Evolutionary conservation across 768 basidiomycete genomes (phyloP), one percentile per base, ranked within the genome.

Genomic region (Rhodotorula taiwanensis): DNA sequence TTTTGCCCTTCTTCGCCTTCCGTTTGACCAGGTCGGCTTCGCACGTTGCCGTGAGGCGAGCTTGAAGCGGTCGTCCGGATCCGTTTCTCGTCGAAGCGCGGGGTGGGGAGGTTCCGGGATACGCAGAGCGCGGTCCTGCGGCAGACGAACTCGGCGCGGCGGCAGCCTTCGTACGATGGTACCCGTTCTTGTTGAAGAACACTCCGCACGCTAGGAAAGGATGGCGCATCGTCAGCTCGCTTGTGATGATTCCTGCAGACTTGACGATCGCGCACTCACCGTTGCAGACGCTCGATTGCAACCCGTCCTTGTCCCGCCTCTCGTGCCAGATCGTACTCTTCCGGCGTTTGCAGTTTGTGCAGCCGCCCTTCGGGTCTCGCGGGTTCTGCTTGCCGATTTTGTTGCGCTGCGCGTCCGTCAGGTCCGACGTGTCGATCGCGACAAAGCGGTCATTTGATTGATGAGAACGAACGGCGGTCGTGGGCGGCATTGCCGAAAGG

Each of bases 121-220:
- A 23, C 13, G 48, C 30, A 52, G 27, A 13, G 30, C 33, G n/a
- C 10, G 44, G 28, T 13, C 6, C 8, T 28, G 49, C 14, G 41
- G 10, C 36, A 9, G 34, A 23, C 8, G 23, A 2, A 4, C 33
- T 21, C 28, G 52, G 27, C 11, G 33, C 23, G 39, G 39, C 56
- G 18, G 39, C 58, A 8, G 36, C 14, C 30, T 66, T 70, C 36
- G 52, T 27, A 23, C 69, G 69, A 45, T 70, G 69, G 64, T 58
- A 58, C 23, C 69, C 69, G 43, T 70, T 56, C 58, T 66, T 66
- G 52, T 70, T 70, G 64, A 43, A 70, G 61, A 63, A 70, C 16
- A 27, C 57, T n/a, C 69, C 69, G 52, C 69, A 70, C 18, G 69
- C 67, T 69, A n/a, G n/a, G n/a, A n/a, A n/a, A n/a, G n/a, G n/a